Percentiles rank a stretch among this genome's conserved stretches.
phyloP scores from a whole-genome alignment of 345 rosid species.

The Populus deltoides region DNA sequence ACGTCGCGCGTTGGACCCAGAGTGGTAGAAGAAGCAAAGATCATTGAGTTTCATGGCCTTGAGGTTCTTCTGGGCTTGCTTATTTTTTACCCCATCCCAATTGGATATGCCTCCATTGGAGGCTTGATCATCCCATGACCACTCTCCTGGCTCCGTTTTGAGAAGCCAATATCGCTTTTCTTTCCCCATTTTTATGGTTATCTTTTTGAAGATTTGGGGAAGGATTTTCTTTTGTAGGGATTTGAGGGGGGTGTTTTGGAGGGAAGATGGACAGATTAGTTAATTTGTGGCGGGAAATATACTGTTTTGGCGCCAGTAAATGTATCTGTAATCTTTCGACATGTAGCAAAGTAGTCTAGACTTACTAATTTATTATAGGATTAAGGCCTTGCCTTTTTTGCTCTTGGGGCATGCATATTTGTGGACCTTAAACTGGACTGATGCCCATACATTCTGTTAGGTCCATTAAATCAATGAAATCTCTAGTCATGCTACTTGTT shows the following conservation, averaged over 20 bases:
- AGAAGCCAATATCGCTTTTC: constrained; percentile 65
- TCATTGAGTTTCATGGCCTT: constrained; percentile 69
- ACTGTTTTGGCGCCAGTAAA: neutral
- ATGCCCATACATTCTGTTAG: neutral
- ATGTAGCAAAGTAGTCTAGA: no score
- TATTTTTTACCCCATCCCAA: constrained; percentile 96
- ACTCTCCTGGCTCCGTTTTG: constrained; percentile 89
- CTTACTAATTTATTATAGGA: neutral
- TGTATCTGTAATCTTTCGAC: no score
- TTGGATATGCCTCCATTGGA: constrained; percentile 60
- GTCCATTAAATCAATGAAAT: neutral
- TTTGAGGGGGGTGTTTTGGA: neutral
- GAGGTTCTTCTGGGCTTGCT: constrained; percentile 82
- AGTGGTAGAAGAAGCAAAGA: constrained; percentile 93
- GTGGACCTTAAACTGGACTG: neutral
- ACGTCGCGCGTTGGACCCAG: constrained; percentile 66
- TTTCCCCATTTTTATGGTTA: constrained; percentile 20
- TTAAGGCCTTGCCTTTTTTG: neutral
- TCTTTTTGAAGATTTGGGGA: neutral
- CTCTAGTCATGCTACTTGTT: neutral
- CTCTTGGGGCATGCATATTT: neutral
- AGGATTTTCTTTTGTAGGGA: neutral
- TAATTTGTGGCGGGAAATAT: neutral
- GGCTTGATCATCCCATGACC: constrained; percentile 97
- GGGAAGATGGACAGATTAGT: neutral